Evolutionary conservation across 768 basidiomycete species (phyloP), one percentile per base, ranked within the genome.

Genomic region (Psilocybe tampanensis): DNA sequence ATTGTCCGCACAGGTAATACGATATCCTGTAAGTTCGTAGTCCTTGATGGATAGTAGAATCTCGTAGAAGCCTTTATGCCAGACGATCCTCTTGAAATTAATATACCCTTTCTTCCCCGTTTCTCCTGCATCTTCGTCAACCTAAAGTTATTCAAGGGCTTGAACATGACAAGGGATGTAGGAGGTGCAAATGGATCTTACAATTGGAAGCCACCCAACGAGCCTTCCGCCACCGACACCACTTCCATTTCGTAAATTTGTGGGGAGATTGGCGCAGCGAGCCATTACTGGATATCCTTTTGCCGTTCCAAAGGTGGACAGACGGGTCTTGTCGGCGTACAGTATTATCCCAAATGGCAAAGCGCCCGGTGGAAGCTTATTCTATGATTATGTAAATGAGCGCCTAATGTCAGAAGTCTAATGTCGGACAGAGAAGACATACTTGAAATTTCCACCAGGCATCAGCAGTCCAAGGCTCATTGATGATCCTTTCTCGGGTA

Each of bases 241-340:
- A 29, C 64, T 54, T 4, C 74, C 63, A 61, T 80, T 78, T 12
- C 68, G 57, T 22, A 76, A 66, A 1, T 66, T 52, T 0, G 60
- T 56, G 1, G 72, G 71, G 8, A 80, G 51, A 55, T 74, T 74
- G 1, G 63, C 70, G 34, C 68, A 66, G 2, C 71, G 52, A 2
- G 66, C 71, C 39, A 78, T 56, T 2, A 77, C 71, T 0, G 73
- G 76, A 50, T 78, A 74, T 1, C 69, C 77, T 52, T 76, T 76
- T 34, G 61, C 64, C 2, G 68, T 72, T 0, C 76, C 72, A 64
- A 77, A 77, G 2, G 69, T 67, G 1, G 74, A 78, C 0, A 78
- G 58, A 12, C 69, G 67, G 1, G 72, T 69, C 47, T 78, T 78
- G 60, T 80, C 76, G 5, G 76, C 72, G 67, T 77, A 80, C 0